Evolutionary conservation across 75 land plant species (phyloP), one percentile per base, ranked within the genome.

Genomic region (Ceratopteris richardii): DNA sequence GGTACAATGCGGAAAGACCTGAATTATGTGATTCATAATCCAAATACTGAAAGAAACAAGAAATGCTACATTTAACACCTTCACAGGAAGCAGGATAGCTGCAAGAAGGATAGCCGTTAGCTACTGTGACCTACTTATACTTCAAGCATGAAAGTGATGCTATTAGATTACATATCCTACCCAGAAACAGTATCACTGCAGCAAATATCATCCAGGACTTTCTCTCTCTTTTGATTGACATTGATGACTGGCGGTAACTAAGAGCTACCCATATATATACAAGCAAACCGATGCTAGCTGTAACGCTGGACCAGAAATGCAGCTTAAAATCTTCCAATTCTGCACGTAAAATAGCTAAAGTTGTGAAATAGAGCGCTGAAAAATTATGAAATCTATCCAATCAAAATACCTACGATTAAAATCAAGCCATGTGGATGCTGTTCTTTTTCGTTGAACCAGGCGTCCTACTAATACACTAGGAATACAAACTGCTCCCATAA

Each of bases 401-500:
- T 4, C 9, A 3, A 33, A 33, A 9, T 9, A 33, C 3, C 9
- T 33, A 33, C 37, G 7, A 33, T 33, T 33, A 3, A 9, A 33
- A 33, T 33, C 37, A 3, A 33, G 3, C 37, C 37, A 33, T 33
- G 52, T 27, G 1, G 53, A 50, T 16, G 64, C 28, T 18, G 54
- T 65, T 47, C 87, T 51, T 3, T 67, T 47, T 1, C 63, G 46
- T 65, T 81, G 87, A 56, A 77, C 59, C 62, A 85, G 47, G 54
- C 77, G 79, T 2, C 90, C 70, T 6, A 73, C 44, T 79, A 85
- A 67, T 36, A 82, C 80, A 7, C 69, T 53, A 11, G 95, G 89
- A 28, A 86, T 61, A 22, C 90, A 82, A 26, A 85, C 53, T 22
- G 95, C 73, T 36, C 90, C 90, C 11, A 89, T 57, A 22, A 89